Percentiles rank a stretch among this genome's conserved stretches.
phyloP scores from a whole-genome alignment of 1,284 basidiomycete species.

The Coniferiporia sulphurascens region DNA sequence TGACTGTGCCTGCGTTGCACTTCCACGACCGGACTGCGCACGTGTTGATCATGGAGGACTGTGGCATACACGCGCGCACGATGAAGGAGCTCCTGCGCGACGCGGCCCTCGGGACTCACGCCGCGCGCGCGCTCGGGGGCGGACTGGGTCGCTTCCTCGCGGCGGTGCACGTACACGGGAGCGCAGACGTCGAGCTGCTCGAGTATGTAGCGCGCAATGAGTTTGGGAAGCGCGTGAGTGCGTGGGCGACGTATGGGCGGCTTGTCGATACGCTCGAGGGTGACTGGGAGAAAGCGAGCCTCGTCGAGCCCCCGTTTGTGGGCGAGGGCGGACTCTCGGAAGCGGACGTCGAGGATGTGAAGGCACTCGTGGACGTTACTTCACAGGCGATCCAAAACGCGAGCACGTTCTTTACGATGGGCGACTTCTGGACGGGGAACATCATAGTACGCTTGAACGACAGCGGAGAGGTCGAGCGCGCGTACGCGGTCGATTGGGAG shows the following conservation, averaged over 20 bases:
- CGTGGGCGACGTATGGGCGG: conserved; percentile 43
- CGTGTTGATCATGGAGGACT: conserved; percentile 58
- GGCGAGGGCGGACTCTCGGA: conserved; percentile 32
- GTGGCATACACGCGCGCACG: conserved; percentile 36
- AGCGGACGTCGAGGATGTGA: conserved; percentile 34
- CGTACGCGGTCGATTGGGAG: conserved; percentile 61
- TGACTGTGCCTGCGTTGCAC: conserved; percentile 45
- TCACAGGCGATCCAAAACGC: conserved; percentile 34
- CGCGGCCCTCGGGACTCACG: conserved; percentile 25
- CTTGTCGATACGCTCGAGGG: conserved; percentile 42
- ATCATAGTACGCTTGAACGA: conserved; percentile 36
- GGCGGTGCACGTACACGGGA: conserved; percentile 41
- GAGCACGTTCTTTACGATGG: conserved; percentile 37
- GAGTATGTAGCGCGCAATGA: conserved; percentile 37
- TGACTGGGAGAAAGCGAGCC: conserved; percentile 27
- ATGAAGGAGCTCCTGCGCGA: conserved; percentile 47
- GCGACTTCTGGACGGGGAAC: conserved; percentile 68
- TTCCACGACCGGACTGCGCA: conserved; percentile 43
- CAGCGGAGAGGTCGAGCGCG: conserved; percentile 20
- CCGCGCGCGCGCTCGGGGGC: conserved; percentile 42
- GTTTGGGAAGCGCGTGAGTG: conserved; percentile 39
- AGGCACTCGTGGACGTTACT: conserved; percentile 32
- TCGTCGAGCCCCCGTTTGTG: conserved; percentile 38
- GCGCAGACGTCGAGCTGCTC: conserved; percentile 28
- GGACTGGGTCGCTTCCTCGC: conserved; percentile 49